Evolutionary conservation across 202 grass and related monocot species (phyloP), one percentile per base, ranked within the genome.

Genomic region (Brachypodium distachyon): DNA sequence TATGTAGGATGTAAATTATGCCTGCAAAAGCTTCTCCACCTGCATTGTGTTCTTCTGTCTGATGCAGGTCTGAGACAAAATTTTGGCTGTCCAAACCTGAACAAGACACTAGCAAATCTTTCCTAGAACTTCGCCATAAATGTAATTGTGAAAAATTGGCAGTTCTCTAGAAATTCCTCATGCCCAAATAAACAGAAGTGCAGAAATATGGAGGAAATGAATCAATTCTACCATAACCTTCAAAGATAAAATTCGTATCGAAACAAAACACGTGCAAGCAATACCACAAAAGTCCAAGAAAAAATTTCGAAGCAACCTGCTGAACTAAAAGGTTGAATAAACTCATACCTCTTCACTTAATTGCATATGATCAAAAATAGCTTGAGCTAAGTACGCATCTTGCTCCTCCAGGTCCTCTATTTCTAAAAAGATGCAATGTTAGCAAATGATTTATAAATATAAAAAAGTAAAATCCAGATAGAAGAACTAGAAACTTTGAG

Each of bases 331-430:
- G 43, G 16, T 14, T 54, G 43, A 42, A 42, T 61, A 32, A 79
- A 61, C 18, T 1, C 49, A 81, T 90, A 98, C 91, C 91, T 90
- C 68, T 3, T 92, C 85, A 83, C 81, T 94, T 84, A 94, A 70
- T 72, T 94, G 85, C 91, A 98, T 92, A 74, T 92, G 89, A 17
- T 98, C 84, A 69, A 90, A 88, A 92, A 86, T 83, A 68, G 78
- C 60, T 48, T 84, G 77, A 69, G 89, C 89, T 79, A 98, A 88
- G 80, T 98, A 94, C 82, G 77, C 84, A 82, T 98, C 95, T 86
- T 92, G 91, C 80, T 95, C 89, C 46, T 98, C 95, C 55, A 98
- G 68, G 80, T 77, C 86, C 60, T 95, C 91, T 46, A 95, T 78
- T 58, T 98, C 95, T 90, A 79, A 12, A 48, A 69, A 48, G 48